Conservation (phyloP, 257 asterid species). For the Knoxia roxburghii region DNA sequence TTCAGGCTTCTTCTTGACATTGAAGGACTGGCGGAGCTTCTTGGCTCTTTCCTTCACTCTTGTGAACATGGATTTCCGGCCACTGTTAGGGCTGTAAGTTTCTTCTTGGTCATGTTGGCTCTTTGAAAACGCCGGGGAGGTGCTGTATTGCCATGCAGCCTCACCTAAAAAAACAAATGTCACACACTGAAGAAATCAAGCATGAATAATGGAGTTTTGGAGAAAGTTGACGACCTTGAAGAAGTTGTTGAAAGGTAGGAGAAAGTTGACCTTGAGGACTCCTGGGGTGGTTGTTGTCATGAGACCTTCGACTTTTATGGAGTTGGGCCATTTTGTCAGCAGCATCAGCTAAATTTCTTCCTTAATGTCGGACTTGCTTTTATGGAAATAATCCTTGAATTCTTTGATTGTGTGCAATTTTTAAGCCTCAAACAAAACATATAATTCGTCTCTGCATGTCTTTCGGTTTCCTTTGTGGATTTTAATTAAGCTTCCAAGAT, state of each 20-base stretch:
- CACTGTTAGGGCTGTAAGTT: conserved; percentile 21
- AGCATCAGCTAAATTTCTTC: not conserved
- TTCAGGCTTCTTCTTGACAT: conserved; percentile 44
- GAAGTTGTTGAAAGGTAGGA: conserved; percentile 57
- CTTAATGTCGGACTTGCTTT: not conserved
- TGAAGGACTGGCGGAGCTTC: conserved; percentile 55
- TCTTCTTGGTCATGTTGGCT: conserved; percentile 50
- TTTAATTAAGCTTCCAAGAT: conserved; percentile 3
- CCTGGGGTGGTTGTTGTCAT: conserved; percentile 35
- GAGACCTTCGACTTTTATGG: conserved; percentile 25
- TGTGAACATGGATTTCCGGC: conserved; percentile 61
- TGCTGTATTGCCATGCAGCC: conserved; percentile 21
- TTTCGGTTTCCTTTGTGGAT: conserved; percentile 35
- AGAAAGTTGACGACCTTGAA: conserved; percentile 38
- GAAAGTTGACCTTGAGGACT: conserved; percentile 35
- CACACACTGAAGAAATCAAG: not conserved
- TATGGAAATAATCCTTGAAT: too few relatives aligned
- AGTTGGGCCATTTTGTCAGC: conserved; percentile 48
- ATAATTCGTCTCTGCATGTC: conserved; percentile 23
- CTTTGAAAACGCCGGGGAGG: conserved; percentile 28
- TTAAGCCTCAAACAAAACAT: conserved; percentile 14
- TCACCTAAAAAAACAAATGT: conserved; percentile 1
- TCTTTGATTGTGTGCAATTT: not conserved
- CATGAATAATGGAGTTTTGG: not conserved
- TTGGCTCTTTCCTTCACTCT: conserved; percentile 83